Base-by-base conservation (phyloP, 1,139 yeast genomes). In the Saccharomycopsis hybrid region DNA sequence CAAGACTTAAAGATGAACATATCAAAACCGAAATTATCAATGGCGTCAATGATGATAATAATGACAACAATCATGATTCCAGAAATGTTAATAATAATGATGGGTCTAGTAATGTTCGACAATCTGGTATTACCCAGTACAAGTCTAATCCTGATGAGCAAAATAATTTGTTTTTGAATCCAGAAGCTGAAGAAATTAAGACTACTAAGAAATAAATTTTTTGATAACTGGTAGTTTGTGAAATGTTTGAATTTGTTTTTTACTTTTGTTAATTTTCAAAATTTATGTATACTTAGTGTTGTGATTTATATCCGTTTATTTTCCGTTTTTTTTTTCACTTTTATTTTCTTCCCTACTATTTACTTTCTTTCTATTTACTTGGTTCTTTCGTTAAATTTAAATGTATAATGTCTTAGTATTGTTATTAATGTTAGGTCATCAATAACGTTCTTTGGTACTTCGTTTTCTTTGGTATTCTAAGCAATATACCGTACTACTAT, bases 111-210 rank as follows among this genome's bases (percentile, higher is more conserved):
- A 13, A 44, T 29, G 36, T 40, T 9, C 32, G 38, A 33, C 32
- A 44, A 30, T 32, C 51, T n/a, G 39, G 31, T 9, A 31, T 28
- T 13, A 27, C 7, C n/a, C 33, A 36, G 29, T 29, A 32, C 11
- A 36, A 32, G 9, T 39, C 29, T 24, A 39, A 32, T 40, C 38
- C 42, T 37, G 49, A 47, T 24, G 53, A 44, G n/a, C 46, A 48
- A 8, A 50, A 43, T 33, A 52, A 52, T 36, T 50, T 52, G 51
- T 52, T 52, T 30, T 47, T 52, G 50, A 51, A 52, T 31, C 55
- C 55, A 1, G 55, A 52, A 31, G 55, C 46, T 5, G 46, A 44
- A 29, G 46, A 50, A 11, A 40, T 35, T 11, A 47, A 43, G 11
- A n/a, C n/a, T n/a, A 30, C 37, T n/a, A 40, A 43, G n/a, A 44